A percentile compares a stretch with the other conserved stretches of the same genome.
Conservation (phyloP, 2,329 filamentous ascomycete genomes). For the Onygenales sp. region DNA sequence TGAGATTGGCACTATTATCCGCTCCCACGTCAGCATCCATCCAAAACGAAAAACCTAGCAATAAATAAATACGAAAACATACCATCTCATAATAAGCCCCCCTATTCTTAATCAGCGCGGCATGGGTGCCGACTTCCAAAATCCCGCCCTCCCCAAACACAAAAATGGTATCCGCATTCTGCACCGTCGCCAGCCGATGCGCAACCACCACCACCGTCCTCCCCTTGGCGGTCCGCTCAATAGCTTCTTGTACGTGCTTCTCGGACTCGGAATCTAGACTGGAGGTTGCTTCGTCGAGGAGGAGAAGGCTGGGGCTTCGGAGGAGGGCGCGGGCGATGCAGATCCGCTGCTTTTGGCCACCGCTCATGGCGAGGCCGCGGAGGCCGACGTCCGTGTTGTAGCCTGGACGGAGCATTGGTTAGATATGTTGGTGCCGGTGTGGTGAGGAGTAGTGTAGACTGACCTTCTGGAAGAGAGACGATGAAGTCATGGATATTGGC, state of each 20-base stretch:
- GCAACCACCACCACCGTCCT: slow-evolving; percentile 67
- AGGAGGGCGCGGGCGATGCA: slow-evolving; percentile 48
- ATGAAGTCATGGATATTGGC: slow-evolving; percentile 48
- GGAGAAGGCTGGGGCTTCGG: slow-evolving; percentile 41
- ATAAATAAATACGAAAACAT: slow-evolving; percentile 26
- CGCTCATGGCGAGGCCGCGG: slow-evolving; percentile 41
- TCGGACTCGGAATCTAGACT: slow-evolving; percentile 58
- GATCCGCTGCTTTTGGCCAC: slow-evolving; percentile 49
- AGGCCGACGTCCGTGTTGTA: slow-evolving; percentile 40
- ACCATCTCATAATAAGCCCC: slow-evolving; percentile 49
- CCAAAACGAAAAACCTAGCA: neutral
- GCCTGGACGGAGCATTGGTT: slow-evolving; percentile 12
- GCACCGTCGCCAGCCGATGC: slow-evolving; percentile 66
- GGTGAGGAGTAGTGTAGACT: neutral
- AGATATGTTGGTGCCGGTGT: neutral
- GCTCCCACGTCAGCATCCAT: neutral
- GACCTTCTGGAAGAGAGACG: slow-evolving; percentile 39
- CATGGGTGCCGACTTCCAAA: slow-evolving; percentile 50
- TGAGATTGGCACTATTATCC: slow-evolving; percentile 9
- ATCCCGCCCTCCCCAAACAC: slow-evolving; percentile 59
- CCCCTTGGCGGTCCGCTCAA: slow-evolving; percentile 53
- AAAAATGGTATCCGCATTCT: slow-evolving; percentile 71
- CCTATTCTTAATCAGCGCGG: slow-evolving; percentile 42
- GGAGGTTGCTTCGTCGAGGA: slow-evolving; percentile 52
- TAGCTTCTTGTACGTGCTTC: slow-evolving; percentile 56